A percentile compares a stretch with the other conserved stretches of the same genome.
These are phyloP conservation scores for Oryza punctata DNA, from an alignment of 176 grass and related monocot genomes.

Conservation along the genomic window DNA sequence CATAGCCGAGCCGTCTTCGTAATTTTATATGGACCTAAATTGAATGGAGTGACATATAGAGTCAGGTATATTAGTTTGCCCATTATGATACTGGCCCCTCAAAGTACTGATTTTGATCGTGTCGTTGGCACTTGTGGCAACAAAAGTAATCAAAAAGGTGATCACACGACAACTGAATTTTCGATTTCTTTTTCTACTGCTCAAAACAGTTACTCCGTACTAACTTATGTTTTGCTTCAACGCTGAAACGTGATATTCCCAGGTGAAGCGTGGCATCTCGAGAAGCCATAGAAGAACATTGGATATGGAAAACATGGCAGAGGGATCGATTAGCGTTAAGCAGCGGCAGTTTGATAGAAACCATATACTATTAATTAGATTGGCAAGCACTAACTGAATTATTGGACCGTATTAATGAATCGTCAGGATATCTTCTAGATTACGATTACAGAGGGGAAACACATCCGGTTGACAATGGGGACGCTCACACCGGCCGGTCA, in stretches of 20 bases:
- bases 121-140: constrained; percentile 27
- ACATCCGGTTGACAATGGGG: too few species aligned
- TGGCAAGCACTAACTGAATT: not conserved
- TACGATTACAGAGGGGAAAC: too few species aligned
- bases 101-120: not conserved
- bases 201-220: constrained; percentile 1
- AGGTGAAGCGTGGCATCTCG: not conserved
- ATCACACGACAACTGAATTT: constrained; percentile 4
- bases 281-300: not conserved
- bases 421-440: too few species aligned
- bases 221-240: not conserved
- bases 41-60: too few species aligned
- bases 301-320: not conserved
- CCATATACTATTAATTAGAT: not conserved
- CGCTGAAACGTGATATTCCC: not conserved
- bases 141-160: not conserved
- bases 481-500: too few species aligned
- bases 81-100: too few species aligned
- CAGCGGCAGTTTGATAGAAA: too few species aligned
- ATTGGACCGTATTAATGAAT: not conserved
- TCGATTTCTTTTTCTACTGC: not conserved
- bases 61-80: too few species aligned
- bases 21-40: too few species aligned
- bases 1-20: too few species aligned
- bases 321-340: not conserved